These are phyloP conservation scores for Rhodotorula graminis DNA, from an alignment of 768 basidiomycete species.

Conservation along the genomic window DNA sequence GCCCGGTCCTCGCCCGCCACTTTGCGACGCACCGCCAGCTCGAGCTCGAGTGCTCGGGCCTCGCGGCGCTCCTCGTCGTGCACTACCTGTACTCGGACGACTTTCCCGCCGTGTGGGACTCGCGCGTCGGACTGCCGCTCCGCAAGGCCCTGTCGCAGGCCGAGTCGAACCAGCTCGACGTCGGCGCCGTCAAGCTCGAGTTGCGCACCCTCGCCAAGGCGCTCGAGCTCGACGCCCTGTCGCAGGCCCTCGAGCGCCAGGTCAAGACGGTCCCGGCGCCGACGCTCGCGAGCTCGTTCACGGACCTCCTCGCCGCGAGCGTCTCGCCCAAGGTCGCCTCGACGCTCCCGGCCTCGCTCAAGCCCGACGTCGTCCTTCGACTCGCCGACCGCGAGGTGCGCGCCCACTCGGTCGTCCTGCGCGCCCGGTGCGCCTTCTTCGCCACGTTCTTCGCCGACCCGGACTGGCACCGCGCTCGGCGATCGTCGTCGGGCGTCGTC, in stretches of 20 bases:
- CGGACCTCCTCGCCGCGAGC: slow-evolving; percentile 49
- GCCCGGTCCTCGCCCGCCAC: slow-evolving; percentile 51
- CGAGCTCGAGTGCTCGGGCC: slow-evolving; percentile 57
- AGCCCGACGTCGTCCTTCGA: slow-evolving; percentile 63
- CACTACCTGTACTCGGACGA: slow-evolving; percentile 86
- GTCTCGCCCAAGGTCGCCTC: background rate
- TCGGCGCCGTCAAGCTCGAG: slow-evolving; percentile 24
- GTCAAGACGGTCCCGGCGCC: slow-evolving; percentile 52
- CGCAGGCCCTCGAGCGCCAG: slow-evolving; percentile 57
- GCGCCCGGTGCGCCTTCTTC: slow-evolving; percentile 79
- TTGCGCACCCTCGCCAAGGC: background rate
- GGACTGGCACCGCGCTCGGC: slow-evolving; percentile 70
- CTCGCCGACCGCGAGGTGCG: slow-evolving; percentile 62
- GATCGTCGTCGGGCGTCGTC: slow-evolving; percentile 54
- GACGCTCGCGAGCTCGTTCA: slow-evolving; percentile 54
- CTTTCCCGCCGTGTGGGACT: slow-evolving; percentile 77
- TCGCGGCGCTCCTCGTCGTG: slow-evolving; percentile 69
- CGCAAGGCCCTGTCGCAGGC: slow-evolving; percentile 47
- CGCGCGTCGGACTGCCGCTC: slow-evolving; percentile 56
- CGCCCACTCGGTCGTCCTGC: slow-evolving; percentile 69
- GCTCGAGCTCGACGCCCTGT: slow-evolving; percentile 54
- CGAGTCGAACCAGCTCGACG: slow-evolving; percentile 37
- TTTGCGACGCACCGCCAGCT: slow-evolving; percentile 45
- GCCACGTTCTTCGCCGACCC: slow-evolving; percentile 71
- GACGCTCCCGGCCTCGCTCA: slow-evolving; percentile 7